Evolutionary conservation across 192 early-diverging fungal species (phyloP).

Genomic region (Funneliformis mosseae): DNA sequence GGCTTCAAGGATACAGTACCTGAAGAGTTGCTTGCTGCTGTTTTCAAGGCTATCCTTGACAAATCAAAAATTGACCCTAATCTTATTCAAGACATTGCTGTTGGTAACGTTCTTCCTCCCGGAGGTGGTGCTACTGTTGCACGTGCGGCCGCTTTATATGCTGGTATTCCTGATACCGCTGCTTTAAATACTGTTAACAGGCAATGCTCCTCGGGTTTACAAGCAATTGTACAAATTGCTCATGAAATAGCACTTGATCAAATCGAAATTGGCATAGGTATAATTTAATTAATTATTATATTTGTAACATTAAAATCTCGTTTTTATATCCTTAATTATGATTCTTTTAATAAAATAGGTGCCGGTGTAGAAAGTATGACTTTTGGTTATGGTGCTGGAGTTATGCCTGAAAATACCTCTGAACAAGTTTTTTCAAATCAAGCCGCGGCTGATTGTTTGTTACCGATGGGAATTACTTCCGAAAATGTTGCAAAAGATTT

Average conservation of each 20-base stretch:
- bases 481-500: conserved; percentile 96
- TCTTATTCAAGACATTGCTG: conserved; percentile 88
- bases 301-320: neutral
- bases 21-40: conserved; percentile 76
- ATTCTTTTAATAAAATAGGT: conserved; percentile 1
- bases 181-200: conserved; percentile 88
- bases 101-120: conserved; percentile 89
- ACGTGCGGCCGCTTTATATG: conserved; percentile 87
- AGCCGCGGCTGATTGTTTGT: conserved; percentile 78
- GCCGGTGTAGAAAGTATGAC: conserved; percentile 94
- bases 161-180: conserved; percentile 82
- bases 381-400: conserved; percentile 78
- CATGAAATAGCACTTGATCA: conserved; percentile 81
- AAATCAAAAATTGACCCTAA: conserved; percentile 81
- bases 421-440: conserved; percentile 71
- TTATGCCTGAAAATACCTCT: conserved; percentile 75
- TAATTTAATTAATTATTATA: neutral
- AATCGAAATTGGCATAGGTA: conserved; percentile 88
- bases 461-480: conserved; percentile 93
- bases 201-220: conserved; percentile 91
- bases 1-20: conserved; percentile 79
- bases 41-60: conserved; percentile 73
- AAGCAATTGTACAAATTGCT: conserved; percentile 85
- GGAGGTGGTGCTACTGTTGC: conserved; percentile 89
- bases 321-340: neutral